A percentile compares a stretch with the other conserved stretches of the same genome.
phyloP scores from a whole-genome alignment of 768 basidiomycete genomes.

The Auricularia sp. region DNA sequence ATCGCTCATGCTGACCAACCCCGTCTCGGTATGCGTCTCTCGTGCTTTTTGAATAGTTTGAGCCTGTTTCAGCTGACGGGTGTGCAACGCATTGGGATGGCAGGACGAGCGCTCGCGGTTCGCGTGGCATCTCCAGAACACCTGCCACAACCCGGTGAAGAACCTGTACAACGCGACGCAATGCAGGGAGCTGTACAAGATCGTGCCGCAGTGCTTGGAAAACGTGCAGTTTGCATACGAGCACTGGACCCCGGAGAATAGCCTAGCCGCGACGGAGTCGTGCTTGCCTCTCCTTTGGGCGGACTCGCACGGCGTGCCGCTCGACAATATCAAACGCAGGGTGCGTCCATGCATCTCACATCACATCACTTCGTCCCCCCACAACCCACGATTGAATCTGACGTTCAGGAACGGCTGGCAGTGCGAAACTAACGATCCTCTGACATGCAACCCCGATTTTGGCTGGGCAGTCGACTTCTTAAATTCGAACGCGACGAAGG shows the following conservation, averaged over 20 bases:
- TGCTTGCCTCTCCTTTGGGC: conserved; percentile 9
- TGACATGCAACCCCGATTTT: conserved; percentile 15
- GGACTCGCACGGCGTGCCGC: conserved; percentile 11
- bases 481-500: conserved; percentile 2
- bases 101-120: conserved; percentile 22
- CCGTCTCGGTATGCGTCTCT: conserved; percentile 9
- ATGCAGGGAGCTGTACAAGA: conserved; percentile 16
- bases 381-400: background rate
- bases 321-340: conserved; percentile 4
- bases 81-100: background rate
- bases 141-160: conserved; percentile 15
- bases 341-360: background rate
- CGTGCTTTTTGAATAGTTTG: background rate
- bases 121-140: conserved; percentile 22
- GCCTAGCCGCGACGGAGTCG: conserved; percentile 3
- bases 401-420: background rate
- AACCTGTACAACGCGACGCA: conserved; percentile 24
- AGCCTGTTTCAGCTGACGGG: background rate
- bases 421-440: conserved; percentile 1
- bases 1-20: conserved; percentile 25
- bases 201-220: conserved; percentile 20
- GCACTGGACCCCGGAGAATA: conserved; percentile 5
- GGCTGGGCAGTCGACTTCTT: conserved; percentile 12
- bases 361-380: no score
- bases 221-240: conserved; percentile 2